Percentiles rank a stretch among this genome's conserved stretches.
Evolutionary conservation across 2,329 filamentous ascomycete genomes (phyloP).

Genomic region (Colletotrichum salicis): DNA sequence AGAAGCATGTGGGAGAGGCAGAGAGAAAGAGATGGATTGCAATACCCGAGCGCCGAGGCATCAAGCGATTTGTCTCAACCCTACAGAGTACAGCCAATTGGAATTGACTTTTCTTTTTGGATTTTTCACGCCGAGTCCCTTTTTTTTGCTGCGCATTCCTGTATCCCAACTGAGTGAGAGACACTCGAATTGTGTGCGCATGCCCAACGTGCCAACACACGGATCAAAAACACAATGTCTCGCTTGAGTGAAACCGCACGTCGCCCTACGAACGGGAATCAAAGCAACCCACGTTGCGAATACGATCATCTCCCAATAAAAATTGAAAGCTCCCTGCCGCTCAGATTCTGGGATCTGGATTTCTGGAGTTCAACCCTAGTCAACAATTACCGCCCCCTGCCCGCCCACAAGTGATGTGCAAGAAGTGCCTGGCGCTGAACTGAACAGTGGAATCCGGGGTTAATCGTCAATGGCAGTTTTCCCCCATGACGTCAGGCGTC

Average conservation of each 20-base stretch:
- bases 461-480: background rate
- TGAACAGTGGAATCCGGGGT: background rate
- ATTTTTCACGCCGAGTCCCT: background rate
- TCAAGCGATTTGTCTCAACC: background rate
- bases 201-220: background rate
- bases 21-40: background rate
- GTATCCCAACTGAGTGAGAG: background rate
- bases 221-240: background rate
- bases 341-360: background rate
- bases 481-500: slow-evolving; percentile 2
- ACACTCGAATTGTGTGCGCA: too few species aligned
- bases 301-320: background rate
- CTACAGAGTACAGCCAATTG: background rate
- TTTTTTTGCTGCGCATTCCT: background rate
- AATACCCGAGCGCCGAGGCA: background rate
- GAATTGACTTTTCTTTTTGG: background rate
- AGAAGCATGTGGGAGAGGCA: background rate
- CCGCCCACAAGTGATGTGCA: background rate
- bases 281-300: background rate
- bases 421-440: too few species aligned
- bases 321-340: background rate
- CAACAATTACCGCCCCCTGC: background rate
- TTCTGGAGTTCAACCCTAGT: background rate
- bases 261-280: background rate
- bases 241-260: background rate